Evolutionary conservation across 805 yeast species (phyloP).

Genomic region (Alloascoidea africana): DNA sequence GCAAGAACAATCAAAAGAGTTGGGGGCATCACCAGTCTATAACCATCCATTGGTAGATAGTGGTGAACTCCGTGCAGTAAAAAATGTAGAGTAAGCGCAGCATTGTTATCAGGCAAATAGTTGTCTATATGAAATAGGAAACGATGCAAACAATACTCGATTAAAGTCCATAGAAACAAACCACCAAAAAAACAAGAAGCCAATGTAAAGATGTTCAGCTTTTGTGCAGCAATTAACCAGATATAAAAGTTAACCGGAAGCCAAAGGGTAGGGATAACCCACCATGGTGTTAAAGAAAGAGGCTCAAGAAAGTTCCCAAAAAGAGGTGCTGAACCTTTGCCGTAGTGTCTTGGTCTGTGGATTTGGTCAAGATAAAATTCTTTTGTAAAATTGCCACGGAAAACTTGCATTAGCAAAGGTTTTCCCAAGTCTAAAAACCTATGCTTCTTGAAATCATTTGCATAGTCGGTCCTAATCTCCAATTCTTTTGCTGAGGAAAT

Average conservation of each 20-base stretch:
- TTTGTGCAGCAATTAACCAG: constrained; percentile 42
- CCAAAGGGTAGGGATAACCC: constrained; percentile 80
- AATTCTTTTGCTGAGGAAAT: constrained; percentile 63
- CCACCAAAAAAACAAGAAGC: constrained; percentile 58
- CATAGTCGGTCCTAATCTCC: constrained; percentile 64
- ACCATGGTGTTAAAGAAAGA: constrained; percentile 85
- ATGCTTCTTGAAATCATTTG: constrained; percentile 58
- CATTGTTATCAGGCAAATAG: constrained; percentile 64
- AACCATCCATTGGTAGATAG: constrained; percentile 90
- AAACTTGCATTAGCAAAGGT: constrained; percentile 72
- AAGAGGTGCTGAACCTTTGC: constrained; percentile 90
- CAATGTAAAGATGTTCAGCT: constrained; percentile 28
- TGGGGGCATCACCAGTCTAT: constrained; percentile 93
- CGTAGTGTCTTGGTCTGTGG: constrained; percentile 96
- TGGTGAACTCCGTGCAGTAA: constrained; percentile 92
- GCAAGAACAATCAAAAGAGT: constrained; percentile 59
- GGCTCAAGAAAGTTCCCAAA: constrained; percentile 95
- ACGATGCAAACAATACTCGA: constrained; percentile 81
- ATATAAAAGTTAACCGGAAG: constrained; percentile 61
- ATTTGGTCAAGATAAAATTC: constrained; percentile 92
- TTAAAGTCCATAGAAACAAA: constrained; percentile 81
- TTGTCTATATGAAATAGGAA: constrained; percentile 86
- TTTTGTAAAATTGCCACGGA: constrained; percentile 60
- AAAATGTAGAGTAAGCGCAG: constrained; percentile 73
- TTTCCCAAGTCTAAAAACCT: constrained; percentile 73